Base-by-base conservation (phyloP, 441 rosid species). In the Erodium trifolium region DNA sequence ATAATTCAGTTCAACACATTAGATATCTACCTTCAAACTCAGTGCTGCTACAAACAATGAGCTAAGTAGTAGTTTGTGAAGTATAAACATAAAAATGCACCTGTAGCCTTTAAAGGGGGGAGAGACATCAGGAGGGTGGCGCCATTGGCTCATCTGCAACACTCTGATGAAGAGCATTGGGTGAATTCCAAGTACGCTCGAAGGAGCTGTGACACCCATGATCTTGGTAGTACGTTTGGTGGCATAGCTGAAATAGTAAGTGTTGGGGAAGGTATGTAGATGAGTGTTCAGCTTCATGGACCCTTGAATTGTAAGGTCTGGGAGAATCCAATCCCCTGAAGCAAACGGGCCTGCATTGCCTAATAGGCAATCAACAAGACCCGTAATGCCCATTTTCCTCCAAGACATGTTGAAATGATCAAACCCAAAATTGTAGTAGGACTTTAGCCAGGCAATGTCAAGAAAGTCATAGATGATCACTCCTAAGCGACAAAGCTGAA, bases 221-320 rank as follows among this genome's bases (percentile, higher is more conserved):
- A 93, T 69, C 81, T 82, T 87, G 35, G 78, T 85, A 0, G 96
- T 93, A 0, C 96, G 84, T 75, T 84, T 89, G 0, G 99, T 93
- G 0, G 96, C 99, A 29, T 93, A 93, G 76, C 95, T 87, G 77
- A 93, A 93, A 76, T 93, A 93, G 79, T 74, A 91, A 0, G 99
- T 91, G 75, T 79, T 68, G 1, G 90, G 89, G 75, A 93, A 93
- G 4, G 97, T 93, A 29, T 76, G 84, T n/a, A 93, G 82, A 72
- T 83, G 82, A 41, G 76, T 34, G 82, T 93, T 93, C 67, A 89
- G 83, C 71, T 72, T 77, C 69, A 85, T 69, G 4, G 99, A 83
- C 57, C 99, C 97, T 78, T 93, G 96, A 69, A 93, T 86, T 2
- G 99, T 89, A 63, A 93, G 95, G 73, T 93, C 96, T n/a, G 99